A percentile compares a stretch with the other conserved stretches of the same genome.
Conservation (phyloP, 1,284 basidiomycete species). For the Marasmius tenuissimus region DNA sequence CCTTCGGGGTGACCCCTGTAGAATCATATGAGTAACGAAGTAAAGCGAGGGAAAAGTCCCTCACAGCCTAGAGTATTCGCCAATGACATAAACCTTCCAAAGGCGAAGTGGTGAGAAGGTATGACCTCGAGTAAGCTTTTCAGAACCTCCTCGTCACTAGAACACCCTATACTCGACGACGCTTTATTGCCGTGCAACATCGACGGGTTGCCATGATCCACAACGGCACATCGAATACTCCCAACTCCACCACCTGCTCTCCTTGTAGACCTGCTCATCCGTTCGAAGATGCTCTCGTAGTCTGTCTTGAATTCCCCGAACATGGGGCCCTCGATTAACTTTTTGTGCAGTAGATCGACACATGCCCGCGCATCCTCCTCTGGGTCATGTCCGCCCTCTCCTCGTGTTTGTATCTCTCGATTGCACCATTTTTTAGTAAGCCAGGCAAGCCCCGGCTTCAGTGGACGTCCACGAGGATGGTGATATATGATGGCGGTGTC, state of each 20-base stretch:
- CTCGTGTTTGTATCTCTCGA: slow-evolving; percentile 79
- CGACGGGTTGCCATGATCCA: slow-evolving; percentile 82
- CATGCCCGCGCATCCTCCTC: slow-evolving; percentile 91
- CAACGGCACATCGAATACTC: slow-evolving; percentile 62
- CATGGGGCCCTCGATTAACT: slow-evolving; percentile 75
- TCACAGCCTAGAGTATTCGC: slow-evolving; percentile 78
- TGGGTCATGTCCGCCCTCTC: slow-evolving; percentile 84
- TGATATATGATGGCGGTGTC: slow-evolving; percentile 89
- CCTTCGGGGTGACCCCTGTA: slow-evolving; percentile 61
- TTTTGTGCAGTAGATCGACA: slow-evolving; percentile 78
- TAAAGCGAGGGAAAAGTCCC: slow-evolving; percentile 26
- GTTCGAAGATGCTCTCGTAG: slow-evolving; percentile 84
- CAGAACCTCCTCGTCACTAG: slow-evolving; percentile 74
- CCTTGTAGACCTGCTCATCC: slow-evolving; percentile 59
- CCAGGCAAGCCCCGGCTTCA: slow-evolving; percentile 92
- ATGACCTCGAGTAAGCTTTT: slow-evolving; percentile 62
- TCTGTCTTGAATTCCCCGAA: slow-evolving; percentile 88
- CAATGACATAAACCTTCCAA: slow-evolving; percentile 79
- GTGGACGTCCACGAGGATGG: slow-evolving; percentile 85
- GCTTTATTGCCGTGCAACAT: slow-evolving; percentile 84
- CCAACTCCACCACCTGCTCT: slow-evolving; percentile 41
- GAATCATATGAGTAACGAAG: slow-evolving; percentile 1
- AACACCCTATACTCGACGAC: slow-evolving; percentile 70
- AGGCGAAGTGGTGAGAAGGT: slow-evolving; percentile 73
- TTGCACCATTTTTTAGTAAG: slow-evolving; percentile 88